phyloP scores from a whole-genome alignment of 2,329 filamentous ascomycete genomes.

The Aspergillus felis region DNA sequence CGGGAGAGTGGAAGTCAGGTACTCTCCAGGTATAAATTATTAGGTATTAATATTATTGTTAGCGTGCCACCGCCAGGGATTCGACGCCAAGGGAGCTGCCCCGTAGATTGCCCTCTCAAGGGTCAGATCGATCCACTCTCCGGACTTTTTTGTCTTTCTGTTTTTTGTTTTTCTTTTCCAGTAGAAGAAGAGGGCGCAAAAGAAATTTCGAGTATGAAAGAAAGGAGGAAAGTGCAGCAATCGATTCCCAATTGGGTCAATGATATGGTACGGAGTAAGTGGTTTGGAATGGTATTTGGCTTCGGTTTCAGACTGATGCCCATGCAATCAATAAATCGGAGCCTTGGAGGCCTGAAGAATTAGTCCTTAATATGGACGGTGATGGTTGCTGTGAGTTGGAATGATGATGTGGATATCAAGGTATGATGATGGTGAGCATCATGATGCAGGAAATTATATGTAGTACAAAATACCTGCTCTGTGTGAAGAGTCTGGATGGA shows the following conservation, averaged over 20 bases:
- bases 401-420: background rate
- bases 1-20: background rate
- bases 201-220: background rate
- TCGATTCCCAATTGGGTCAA: background rate
- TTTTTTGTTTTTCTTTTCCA: background rate
- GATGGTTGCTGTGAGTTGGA: background rate
- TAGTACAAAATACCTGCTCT: background rate
- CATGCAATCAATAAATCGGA: slow-evolving; percentile 1
- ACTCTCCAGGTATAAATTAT: background rate
- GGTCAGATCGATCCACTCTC: slow-evolving; percentile 24
- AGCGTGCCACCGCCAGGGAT: background rate
- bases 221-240: background rate
- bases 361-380: background rate
- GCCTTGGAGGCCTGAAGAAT: background rate
- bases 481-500: background rate
- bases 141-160: no score
- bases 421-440: background rate
- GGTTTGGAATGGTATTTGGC: slow-evolving; percentile 3
- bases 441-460: background rate
- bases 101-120: slow-evolving; percentile 10
- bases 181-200: background rate
- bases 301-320: slow-evolving; percentile 4
- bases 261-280: background rate
- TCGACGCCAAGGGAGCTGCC: slow-evolving; percentile 7
- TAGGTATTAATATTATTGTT: background rate